Base-by-base conservation (phyloP, 2,329 filamentous ascomycete genomes). In the Penicillium psychrosexuale region DNA sequence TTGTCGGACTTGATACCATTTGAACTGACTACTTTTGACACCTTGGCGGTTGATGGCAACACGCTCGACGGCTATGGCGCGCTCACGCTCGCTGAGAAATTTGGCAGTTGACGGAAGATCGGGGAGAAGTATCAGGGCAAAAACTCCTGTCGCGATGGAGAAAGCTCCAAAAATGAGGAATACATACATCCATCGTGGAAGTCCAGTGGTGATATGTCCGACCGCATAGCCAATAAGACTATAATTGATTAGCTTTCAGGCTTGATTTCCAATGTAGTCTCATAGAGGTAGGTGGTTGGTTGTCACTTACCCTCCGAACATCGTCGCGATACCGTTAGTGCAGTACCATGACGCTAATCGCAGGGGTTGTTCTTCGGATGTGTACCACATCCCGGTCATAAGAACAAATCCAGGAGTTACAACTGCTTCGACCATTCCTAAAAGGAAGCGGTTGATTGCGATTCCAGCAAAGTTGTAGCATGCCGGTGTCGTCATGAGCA, bases 301-400 rank as follows among this genome's bases (percentile, higher is more conserved):
- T 6, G 5, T 13, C 3, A 67, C 68, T 36, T 78, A 68, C 64
- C 66, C 82, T n/a, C 83, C 83, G 51, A 85, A 82, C 78, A 84
- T 84, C 12, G 81, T 83, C 2, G 82, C 83, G 12, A 85, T 74
- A 2, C 83, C 83, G 59, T 85, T 84, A 2, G 79, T 82, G 57
- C 79, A 80, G 61, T 84, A 84, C 68, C 81, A 85, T 0, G 78
- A 72, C 47, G 80, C 81, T 7, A 83, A 73, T 0, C 82, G 77
- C 5, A 84, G 67, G 0, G 79, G 79, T 48, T 81, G 78, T 6
- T 80, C 75, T 8, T 74, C 69, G 0, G 75, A 66, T 0, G 69
- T 74, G 59, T 81, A 82, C 78, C 79, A 82, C 69, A 80, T 79
- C 5, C 75, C 70, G 27, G 80, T 77, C 36, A 82, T 76, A 57